A percentile compares a stretch with the other conserved stretches of the same genome.
Evolutionary conservation across 306 rosid genomes (phyloP).

Genomic region (Quercus aquifolioides): DNA sequence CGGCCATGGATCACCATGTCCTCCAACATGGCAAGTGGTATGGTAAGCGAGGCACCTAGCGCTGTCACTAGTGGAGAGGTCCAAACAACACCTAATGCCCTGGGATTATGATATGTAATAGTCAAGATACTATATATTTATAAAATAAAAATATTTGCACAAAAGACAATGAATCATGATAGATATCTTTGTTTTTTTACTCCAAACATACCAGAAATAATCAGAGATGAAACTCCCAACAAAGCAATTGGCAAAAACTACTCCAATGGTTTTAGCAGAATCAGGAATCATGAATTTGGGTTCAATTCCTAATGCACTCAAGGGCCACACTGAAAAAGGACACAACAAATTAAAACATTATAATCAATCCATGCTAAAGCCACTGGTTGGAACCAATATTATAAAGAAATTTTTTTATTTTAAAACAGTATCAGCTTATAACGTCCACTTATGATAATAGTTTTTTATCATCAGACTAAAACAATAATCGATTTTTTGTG

Average conservation of each 20-base stretch:
- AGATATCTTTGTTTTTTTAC: neutral
- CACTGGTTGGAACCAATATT: neutral
- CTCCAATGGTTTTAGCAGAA: conserved; percentile 13
- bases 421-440: no score
- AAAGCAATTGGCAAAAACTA: conserved; percentile 26
- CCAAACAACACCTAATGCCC: conserved; percentile 38
- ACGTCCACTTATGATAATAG: fast-evolving
- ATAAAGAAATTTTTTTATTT: neutral
- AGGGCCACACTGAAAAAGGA: conserved; percentile 26
- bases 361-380: neutral
- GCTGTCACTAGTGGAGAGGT: conserved; percentile 30
- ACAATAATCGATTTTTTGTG: fast-evolving
- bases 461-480: fast-evolving
- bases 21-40: conserved; percentile 28
- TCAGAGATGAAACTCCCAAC: conserved; percentile 30
- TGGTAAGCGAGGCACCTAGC: conserved; percentile 28
- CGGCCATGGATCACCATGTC: conserved; percentile 33
- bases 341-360: neutral
- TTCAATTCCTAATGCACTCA: conserved; percentile 27
- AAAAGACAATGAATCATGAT: neutral
- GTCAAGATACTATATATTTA: no score
- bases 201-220: conserved; percentile 25
- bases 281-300: conserved; percentile 30
- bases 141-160: no score
- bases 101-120: neutral